phyloP scores from a whole-genome alignment of 495 filamentous ascomycete species.

The Neurospora sp. region DNA sequence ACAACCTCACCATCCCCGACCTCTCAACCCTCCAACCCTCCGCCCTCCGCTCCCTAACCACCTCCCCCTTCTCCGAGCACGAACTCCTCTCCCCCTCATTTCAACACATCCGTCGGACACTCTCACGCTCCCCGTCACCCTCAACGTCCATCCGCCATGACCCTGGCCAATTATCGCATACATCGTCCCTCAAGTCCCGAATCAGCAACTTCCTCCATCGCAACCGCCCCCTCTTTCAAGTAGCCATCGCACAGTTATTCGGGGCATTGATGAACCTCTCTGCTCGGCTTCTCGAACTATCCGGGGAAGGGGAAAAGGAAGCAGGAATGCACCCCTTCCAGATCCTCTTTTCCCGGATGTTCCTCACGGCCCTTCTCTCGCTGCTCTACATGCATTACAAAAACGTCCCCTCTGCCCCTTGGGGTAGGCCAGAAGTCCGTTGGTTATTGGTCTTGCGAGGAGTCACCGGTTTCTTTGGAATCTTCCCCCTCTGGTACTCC shows the following conservation, averaged over 20 bases:
- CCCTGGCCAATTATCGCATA: no score
- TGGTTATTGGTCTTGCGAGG: no score
- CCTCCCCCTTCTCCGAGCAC: conserved; percentile 19
- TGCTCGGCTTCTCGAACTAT: conserved; percentile 66
- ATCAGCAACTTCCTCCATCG: conserved; percentile 24
- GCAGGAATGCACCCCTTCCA: conserved; percentile 68
- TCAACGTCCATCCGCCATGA: not conserved
- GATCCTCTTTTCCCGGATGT: conserved; percentile 80
- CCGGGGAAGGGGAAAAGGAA: conserved; percentile 41
- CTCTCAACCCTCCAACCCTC: not conserved
- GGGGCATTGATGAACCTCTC: conserved; percentile 82
- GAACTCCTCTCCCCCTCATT: conserved; percentile 1
- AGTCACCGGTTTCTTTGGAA: no score
- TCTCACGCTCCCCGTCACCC: conserved; percentile 3
- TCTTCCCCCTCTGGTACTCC: conserved; percentile 47
- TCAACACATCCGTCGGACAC: not conserved
- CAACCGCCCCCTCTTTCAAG: conserved; percentile 66
- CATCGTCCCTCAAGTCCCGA: not conserved
- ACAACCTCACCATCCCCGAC: not conserved
- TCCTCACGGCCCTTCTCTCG: conserved; percentile 58
- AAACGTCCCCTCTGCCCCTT: no score
- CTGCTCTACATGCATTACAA: conserved; percentile 56
- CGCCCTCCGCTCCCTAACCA: conserved; percentile 21
- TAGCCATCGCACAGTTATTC: conserved; percentile 72
- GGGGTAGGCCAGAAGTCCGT: no score